A percentile compares a stretch with the other conserved stretches of the same genome.
These are phyloP conservation scores for Microcyclospora pomicola DNA, from an alignment of 2,329 filamentous ascomycete genomes.

Conservation along the genomic window DNA sequence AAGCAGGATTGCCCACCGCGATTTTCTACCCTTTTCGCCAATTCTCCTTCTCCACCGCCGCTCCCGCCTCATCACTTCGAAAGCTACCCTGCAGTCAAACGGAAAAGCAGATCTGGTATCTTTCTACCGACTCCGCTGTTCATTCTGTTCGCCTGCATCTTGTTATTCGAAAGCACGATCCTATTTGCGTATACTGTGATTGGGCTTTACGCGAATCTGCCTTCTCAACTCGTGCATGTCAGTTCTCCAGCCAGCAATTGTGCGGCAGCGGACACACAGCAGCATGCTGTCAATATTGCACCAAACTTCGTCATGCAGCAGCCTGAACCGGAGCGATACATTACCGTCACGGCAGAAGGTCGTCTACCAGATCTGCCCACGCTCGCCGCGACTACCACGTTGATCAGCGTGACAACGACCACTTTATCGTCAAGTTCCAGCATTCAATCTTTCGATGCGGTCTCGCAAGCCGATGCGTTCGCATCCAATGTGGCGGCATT, in stretches of 20 bases:
- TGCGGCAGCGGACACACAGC: constrained; percentile 1
- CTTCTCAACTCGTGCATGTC: constrained; percentile 13
- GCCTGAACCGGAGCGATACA: constrained; percentile 2
- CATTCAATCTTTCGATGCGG: constrained; percentile 2
- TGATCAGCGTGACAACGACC: not conserved
- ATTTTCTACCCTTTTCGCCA: constrained; percentile 21
- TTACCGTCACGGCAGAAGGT: constrained; percentile 2
- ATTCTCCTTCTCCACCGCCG: constrained; percentile 7
- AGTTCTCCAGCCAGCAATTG: constrained; percentile 8
- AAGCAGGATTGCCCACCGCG: constrained; percentile 19
- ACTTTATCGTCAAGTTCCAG: constrained; percentile 3
- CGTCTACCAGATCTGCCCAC: no score
- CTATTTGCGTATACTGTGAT: constrained; percentile 26
- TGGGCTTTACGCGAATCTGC: constrained; percentile 24
- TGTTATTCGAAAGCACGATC: constrained; percentile 22
- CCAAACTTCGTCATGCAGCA: constrained; percentile 20
- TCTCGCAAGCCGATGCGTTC: constrained; percentile 4
- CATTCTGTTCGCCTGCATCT: constrained; percentile 18
- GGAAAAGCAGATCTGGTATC: constrained; percentile 17
- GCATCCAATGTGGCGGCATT: constrained; percentile 8
- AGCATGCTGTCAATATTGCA: constrained; percentile 19
- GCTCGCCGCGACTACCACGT: not conserved
- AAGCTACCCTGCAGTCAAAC: constrained; percentile 13
- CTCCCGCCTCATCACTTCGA: constrained; percentile 12
- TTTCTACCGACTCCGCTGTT: constrained; percentile 20